These are phyloP conservation scores for Paramecium tetraurelia DNA, from an alignment of 73 alveolate species.

Conservation along the genomic window DNA sequence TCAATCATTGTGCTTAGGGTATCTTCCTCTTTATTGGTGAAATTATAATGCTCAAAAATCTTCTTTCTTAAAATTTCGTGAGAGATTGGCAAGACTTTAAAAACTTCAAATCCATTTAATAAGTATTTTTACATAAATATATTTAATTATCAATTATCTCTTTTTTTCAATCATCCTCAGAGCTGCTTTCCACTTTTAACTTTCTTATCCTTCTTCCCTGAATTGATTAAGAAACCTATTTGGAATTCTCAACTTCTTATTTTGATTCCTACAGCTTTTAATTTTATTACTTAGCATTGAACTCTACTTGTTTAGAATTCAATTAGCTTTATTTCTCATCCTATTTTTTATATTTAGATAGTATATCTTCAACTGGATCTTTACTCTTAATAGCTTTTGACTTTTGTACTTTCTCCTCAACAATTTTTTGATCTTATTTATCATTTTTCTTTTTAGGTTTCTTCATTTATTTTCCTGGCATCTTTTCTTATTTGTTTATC, in stretches of 20 bases:
- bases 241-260: not conserved
- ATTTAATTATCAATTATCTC: not conserved
- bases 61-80: not conserved
- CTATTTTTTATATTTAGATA: not conserved
- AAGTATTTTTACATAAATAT: not conserved
- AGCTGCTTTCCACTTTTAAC: not conserved
- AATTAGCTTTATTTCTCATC: not conserved
- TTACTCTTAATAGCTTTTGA: not conserved
- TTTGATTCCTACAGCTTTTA: not conserved
- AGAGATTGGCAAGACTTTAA: not conserved
- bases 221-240: not conserved
- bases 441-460: constrained; percentile 13
- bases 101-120: not conserved
- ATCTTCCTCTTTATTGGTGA: not conserved
- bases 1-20: not conserved
- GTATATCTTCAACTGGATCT: not conserved
- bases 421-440: not conserved
- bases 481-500: constrained; percentile 5
- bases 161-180: not conserved
- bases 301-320: not conserved
- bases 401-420: not conserved
- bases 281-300: not conserved
- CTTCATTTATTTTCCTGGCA: not conserved
- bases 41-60: not conserved
- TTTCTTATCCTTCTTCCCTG: not conserved